These are phyloP conservation scores for Ogataea hybrid DNA, from an alignment of 1,139 yeast species.

Conservation along the genomic window DNA sequence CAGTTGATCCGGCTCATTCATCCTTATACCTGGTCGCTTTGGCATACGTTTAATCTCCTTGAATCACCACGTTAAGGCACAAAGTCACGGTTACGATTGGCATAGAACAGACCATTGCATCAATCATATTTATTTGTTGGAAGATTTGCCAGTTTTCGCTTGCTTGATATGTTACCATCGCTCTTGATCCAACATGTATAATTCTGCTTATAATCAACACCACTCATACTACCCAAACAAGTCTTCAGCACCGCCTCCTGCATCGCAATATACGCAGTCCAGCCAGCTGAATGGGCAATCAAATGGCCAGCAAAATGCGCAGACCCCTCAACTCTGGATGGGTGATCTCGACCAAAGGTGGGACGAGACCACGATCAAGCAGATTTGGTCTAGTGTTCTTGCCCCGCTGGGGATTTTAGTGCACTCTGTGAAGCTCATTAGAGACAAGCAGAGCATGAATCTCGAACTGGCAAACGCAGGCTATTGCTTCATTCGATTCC, in stretches of 20 bases:
- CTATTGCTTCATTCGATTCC: conserved; percentile 72
- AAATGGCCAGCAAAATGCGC: conserved; percentile 11
- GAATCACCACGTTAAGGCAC: not conserved
- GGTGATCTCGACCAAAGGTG: conserved; percentile 77
- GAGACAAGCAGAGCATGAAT: conserved; percentile 30
- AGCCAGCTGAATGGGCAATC: not conserved
- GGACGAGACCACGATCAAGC: conserved; percentile 57
- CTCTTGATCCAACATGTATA: conserved; percentile 5
- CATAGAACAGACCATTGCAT: not conserved
- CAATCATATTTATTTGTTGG: conserved; percentile 1
- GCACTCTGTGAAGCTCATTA: conserved; percentile 39
- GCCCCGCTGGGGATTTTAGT: conserved; percentile 29
- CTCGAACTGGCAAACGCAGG: conserved; percentile 53
- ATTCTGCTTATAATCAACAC: conserved; percentile 2
- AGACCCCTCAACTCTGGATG: conserved; percentile 55
- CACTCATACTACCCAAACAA: not conserved
- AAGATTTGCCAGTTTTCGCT: not conserved
- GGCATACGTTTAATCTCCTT: not conserved
- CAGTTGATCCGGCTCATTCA: conserved; percentile 1
- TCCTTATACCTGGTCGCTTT: not conserved
- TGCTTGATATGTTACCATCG: conserved; percentile 7
- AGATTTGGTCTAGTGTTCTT: conserved; percentile 51
- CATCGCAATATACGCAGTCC: not conserved
- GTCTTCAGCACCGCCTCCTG: conserved; percentile 11
- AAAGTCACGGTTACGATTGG: not conserved